These are phyloP conservation scores for Botrytis fabae DNA, from an alignment of 2,329 filamentous ascomycete genomes.

Conservation along the genomic window DNA sequence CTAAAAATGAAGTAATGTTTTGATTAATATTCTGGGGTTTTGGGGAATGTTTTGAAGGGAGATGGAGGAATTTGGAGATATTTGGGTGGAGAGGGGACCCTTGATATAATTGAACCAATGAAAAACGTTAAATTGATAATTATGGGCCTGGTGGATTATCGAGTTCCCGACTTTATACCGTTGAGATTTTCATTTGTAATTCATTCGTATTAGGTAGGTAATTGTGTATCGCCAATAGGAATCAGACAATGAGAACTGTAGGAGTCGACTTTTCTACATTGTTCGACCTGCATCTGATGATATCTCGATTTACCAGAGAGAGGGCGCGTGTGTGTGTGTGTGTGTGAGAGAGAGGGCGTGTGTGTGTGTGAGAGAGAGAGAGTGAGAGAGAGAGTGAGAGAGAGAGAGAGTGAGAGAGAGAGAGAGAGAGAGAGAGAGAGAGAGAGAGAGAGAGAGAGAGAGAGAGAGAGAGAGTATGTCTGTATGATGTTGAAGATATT, in stretches of 20 bases:
- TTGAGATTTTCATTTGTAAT: conserved; percentile 17
- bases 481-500: background rate
- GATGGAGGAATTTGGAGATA: conserved; percentile 1
- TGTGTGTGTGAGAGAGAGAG: too few species aligned
- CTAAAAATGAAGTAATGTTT: conserved; percentile 10
- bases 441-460: too few species aligned
- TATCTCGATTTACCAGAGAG: background rate
- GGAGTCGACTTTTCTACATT: background rate
- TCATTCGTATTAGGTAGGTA: background rate
- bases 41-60: background rate
- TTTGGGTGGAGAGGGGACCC: background rate
- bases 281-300: background rate
- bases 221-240: background rate
- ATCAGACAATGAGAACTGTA: background rate
- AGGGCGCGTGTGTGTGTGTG: too few species aligned
- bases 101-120: conserved; percentile 1
- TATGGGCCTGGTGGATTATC: background rate
- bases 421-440: too few species aligned
- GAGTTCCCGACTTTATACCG: conserved; percentile 8
- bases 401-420: too few species aligned
- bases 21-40: background rate
- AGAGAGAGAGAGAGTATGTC: too few species aligned
- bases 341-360: too few species aligned
- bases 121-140: conserved; percentile 3
- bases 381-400: too few species aligned